Percentiles rank a stretch among this genome's conserved stretches.
phyloP scores from a whole-genome alignment of 2,329 filamentous ascomycete species.

The Ophiocordyceps camponoti-leonardi region DNA sequence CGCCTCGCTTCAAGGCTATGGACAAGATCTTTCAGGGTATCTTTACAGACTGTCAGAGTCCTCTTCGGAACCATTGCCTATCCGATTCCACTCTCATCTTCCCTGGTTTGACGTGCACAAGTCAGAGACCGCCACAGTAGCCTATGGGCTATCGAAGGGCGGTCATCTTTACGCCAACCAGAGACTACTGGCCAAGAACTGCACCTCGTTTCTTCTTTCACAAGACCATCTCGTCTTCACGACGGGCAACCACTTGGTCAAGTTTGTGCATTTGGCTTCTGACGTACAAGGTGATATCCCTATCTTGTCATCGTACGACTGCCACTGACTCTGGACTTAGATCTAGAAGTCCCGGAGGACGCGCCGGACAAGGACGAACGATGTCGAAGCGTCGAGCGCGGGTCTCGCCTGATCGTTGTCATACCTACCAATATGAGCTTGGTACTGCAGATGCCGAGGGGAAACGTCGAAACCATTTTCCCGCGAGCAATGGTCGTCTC shows the following conservation, averaged over 20 bases:
- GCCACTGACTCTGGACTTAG: slow-evolving; percentile 23
- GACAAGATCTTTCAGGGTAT: slow-evolving; percentile 28
- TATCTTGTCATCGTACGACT: too few relatives aligned
- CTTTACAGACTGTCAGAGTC: slow-evolving; percentile 21
- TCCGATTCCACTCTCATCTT: slow-evolving; percentile 27
- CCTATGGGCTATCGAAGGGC: slow-evolving; percentile 51
- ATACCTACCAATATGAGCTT: slow-evolving; percentile 78
- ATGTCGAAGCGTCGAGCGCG: slow-evolving; percentile 81
- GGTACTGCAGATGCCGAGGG: slow-evolving; percentile 85
- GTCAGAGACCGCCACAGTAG: slow-evolving; percentile 23
- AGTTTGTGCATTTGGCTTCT: slow-evolving; percentile 68
- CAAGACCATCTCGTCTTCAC: slow-evolving; percentile 76
- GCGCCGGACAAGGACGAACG: slow-evolving; percentile 85
- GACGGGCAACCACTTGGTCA: slow-evolving; percentile 80
- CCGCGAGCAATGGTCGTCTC: slow-evolving; percentile 84
- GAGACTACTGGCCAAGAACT: slow-evolving; percentile 61
- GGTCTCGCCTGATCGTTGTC: slow-evolving; percentile 70
- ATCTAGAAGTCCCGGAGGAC: slow-evolving; percentile 67
- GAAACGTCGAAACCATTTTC: slow-evolving; percentile 89
- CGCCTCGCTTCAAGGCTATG: slow-evolving; percentile 16
- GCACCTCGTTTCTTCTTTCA: slow-evolving; percentile 78
- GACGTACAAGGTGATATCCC: slow-evolving; percentile 37
- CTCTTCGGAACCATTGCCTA: slow-evolving; percentile 15
- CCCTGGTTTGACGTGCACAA: slow-evolving; percentile 34
- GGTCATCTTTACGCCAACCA: slow-evolving; percentile 69